Evolutionary conservation across 257 asterid species (phyloP).

Genomic region (Lithospermum erythrorhizon): DNA sequence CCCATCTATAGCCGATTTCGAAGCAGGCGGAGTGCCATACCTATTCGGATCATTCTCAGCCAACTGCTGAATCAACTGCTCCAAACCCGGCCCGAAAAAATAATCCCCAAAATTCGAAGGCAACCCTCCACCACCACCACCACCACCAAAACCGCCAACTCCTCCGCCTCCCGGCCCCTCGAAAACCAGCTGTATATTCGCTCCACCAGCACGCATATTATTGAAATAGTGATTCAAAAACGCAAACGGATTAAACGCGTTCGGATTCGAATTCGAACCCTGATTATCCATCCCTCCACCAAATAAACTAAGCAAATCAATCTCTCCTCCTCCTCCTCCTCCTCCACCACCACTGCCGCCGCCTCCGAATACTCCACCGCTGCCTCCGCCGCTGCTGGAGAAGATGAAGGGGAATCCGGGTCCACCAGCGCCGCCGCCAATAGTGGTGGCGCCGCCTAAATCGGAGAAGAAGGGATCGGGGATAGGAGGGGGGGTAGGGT

Average conservation of each 20-base stretch:
- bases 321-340: constrained; percentile 10
- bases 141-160: constrained; percentile 2
- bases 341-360: no score
- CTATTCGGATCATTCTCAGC: constrained; percentile 83
- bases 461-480: constrained; percentile 15
- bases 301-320: constrained; percentile 16
- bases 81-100: constrained; percentile 72
- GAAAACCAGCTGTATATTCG: constrained; percentile 54
- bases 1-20: constrained; percentile 56
- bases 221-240: constrained; percentile 42
- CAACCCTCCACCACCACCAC: constrained; percentile 15
- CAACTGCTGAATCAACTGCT: constrained; percentile 74
- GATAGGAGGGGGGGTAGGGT: constrained; percentile 10
- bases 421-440: no score
- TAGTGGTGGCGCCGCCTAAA: constrained; percentile 14
- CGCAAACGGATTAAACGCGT: constrained; percentile 47
- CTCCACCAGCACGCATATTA: constrained; percentile 45
- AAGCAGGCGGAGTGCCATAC: constrained; percentile 84
- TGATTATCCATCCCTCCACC: constrained; percentile 1
- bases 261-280: constrained; percentile 28
- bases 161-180: constrained; percentile 38
- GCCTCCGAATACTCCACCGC: no score
- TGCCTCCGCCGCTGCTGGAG: no score
- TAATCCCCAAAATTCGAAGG: constrained; percentile 61
- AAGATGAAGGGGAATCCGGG: no score